Percentiles rank a stretch among this genome's conserved stretches.
These are phyloP conservation scores for Coemansia sp. DNA, from an alignment of 192 early-diverging fungal species.

Conservation along the genomic window DNA sequence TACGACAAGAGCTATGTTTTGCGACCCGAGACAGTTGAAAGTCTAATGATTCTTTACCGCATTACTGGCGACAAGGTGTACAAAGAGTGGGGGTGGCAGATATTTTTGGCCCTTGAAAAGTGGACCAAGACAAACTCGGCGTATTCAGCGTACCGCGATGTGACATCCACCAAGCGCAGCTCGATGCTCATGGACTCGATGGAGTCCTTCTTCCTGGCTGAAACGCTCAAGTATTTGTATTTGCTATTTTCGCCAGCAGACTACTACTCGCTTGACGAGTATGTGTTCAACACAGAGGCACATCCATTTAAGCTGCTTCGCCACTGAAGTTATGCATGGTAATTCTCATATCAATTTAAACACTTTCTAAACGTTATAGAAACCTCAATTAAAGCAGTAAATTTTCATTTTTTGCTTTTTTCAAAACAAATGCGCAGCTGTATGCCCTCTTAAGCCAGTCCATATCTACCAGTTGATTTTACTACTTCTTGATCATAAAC, in stretches of 20 bases:
- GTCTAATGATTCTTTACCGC: constrained; percentile 81
- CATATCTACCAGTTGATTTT: too few relatives aligned
- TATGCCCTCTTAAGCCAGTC: too few relatives aligned
- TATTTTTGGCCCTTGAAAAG: constrained; percentile 82
- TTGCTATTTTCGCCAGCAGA: constrained; percentile 74
- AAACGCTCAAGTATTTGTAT: constrained; percentile 94
- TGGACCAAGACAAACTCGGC: constrained; percentile 67
- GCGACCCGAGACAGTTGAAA: constrained; percentile 84
- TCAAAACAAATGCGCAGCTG: too few relatives aligned
- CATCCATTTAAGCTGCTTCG: constrained; percentile 75
- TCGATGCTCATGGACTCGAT: constrained; percentile 39
- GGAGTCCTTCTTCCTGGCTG: constrained; percentile 68
- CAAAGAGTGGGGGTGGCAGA: constrained; percentile 82
- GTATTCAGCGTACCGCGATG: constrained; percentile 57
- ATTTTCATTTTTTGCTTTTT: constrained; percentile 3
- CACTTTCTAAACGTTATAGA: too few relatives aligned
- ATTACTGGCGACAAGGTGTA: constrained; percentile 71
- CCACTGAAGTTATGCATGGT: not conserved
- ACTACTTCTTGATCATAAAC: too few relatives aligned
- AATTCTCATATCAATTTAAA: not conserved
- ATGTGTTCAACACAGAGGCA: constrained; percentile 94
- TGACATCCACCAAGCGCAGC: constrained; percentile 31
- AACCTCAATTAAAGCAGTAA: too few relatives aligned
- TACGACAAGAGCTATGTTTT: constrained; percentile 51
- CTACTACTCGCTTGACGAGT: constrained; percentile 72